These are phyloP conservation scores for Colletotrichum spinosum DNA, from an alignment of 2,329 filamentous ascomycete species.

Conservation along the genomic window DNA sequence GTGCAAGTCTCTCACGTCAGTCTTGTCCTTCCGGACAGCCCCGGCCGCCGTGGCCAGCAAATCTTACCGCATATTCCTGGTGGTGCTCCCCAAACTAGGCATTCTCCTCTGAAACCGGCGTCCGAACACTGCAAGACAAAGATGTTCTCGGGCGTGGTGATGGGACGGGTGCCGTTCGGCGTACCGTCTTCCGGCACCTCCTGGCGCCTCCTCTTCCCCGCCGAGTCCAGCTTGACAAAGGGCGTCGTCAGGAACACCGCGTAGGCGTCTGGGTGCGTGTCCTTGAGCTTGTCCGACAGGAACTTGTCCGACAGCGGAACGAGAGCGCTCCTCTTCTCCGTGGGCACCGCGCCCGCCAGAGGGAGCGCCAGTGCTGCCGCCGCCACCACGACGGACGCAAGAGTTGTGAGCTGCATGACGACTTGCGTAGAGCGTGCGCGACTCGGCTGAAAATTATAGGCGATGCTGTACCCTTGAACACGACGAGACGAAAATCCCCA, in stretches of 20 bases:
- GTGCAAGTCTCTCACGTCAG: background rate
- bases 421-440: background rate
- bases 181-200: constrained; percentile 21
- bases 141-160: constrained; percentile 22
- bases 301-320: constrained; percentile 6
- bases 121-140: constrained; percentile 29
- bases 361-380: constrained; percentile 15
- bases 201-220: constrained; percentile 11
- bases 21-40: background rate
- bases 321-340: background rate
- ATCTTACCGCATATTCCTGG: constrained; percentile 28
- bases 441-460: background rate
- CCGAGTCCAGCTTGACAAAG: constrained; percentile 1
- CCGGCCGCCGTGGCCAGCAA: no score
- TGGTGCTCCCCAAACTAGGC: constrained; percentile 27
- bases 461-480: background rate
- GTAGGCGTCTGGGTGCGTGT: constrained; percentile 23
- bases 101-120: constrained; percentile 15
- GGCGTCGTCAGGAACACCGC: constrained; percentile 22
- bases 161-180: constrained; percentile 14
- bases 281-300: background rate
- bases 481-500: background rate
- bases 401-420: constrained; percentile 19
- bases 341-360: background rate
- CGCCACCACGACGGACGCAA: constrained; percentile 13